Evolutionary conservation across 225 moss, liverwort and hornwort species (phyloP).

Genomic region (Antitrichia curtipendula): DNA sequence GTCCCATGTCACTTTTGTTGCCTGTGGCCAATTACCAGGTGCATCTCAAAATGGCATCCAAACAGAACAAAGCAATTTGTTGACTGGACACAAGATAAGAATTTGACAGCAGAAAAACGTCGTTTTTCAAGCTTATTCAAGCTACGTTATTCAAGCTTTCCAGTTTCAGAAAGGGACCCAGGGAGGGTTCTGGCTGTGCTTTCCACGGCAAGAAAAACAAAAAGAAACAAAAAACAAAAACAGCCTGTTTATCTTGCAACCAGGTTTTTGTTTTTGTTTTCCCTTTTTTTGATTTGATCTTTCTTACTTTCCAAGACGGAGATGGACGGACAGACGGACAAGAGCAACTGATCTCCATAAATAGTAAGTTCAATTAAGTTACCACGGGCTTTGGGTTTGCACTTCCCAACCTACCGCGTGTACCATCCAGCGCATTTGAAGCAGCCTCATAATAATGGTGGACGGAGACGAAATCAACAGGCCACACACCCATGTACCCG

Average conservation of each 20-base stretch:
- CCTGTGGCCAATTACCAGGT: not conserved
- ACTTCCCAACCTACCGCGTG: conserved; percentile 2
- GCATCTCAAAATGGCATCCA: not conserved
- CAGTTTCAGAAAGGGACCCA: not conserved
- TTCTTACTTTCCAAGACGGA: not conserved
- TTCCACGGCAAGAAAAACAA: not conserved
- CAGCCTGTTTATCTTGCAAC: not conserved
- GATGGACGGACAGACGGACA: not conserved
- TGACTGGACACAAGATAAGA: conserved; percentile 7
- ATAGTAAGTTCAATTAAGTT: not conserved
- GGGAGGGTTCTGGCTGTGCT: not conserved
- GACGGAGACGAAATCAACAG: not conserved
- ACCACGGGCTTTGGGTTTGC: not conserved
- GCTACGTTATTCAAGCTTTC: not conserved
- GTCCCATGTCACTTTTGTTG: not conserved
- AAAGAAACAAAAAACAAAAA: rapidly evolving
- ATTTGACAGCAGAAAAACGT: too few relatives aligned
- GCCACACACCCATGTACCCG: not conserved
- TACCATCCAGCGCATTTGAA: not conserved
- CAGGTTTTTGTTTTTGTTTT: not conserved
- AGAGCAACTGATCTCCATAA: not conserved
- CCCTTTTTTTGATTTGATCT: not conserved
- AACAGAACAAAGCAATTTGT: not conserved
- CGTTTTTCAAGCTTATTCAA: too few relatives aligned
- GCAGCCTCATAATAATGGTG: conserved; percentile 7